phyloP scores from a whole-genome alignment of 768 basidiomycete genomes.

The Pulveroboletus sp. region DNA sequence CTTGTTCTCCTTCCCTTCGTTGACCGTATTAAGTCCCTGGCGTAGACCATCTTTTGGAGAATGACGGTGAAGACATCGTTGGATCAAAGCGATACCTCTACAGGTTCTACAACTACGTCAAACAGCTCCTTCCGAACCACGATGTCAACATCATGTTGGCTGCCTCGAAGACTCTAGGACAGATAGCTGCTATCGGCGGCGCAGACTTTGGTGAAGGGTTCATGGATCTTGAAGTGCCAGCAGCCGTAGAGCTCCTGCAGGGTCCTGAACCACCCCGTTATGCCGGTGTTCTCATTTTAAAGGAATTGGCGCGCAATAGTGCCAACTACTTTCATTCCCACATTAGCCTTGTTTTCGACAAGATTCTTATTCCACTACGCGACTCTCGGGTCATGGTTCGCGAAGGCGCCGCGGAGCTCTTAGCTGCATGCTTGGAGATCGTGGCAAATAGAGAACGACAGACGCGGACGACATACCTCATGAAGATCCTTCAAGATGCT shows the following conservation, averaged over 20 bases:
- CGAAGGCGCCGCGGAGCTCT: constrained; percentile 88
- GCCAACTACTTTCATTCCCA: constrained; percentile 85
- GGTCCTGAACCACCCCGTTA: constrained; percentile 81
- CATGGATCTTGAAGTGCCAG: constrained; percentile 86
- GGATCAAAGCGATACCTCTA: constrained; percentile 80
- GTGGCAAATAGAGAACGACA: constrained; percentile 72
- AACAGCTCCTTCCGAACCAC: constrained; percentile 84
- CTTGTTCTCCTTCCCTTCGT: not conserved
- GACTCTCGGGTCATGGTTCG: constrained; percentile 89
- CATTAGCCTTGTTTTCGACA: constrained; percentile 86
- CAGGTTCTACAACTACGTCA: constrained; percentile 90
- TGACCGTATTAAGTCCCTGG: constrained; percentile 7
- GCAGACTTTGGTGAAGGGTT: constrained; percentile 83
- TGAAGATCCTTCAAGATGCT: constrained; percentile 86
- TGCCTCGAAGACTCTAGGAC: constrained; percentile 88
- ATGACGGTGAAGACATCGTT: constrained; percentile 76
- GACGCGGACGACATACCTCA: constrained; percentile 60
- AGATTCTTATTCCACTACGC: constrained; percentile 86
- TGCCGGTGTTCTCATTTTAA: constrained; percentile 90
- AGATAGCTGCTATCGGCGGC: constrained; percentile 82
- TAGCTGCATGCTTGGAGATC: constrained; percentile 92
- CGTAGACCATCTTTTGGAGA: constrained; percentile 70
- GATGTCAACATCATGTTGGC: constrained; percentile 94
- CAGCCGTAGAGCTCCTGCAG: constrained; percentile 77
- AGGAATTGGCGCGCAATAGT: constrained; percentile 89